phyloP scores from a whole-genome alignment of 495 filamentous ascomycete genomes.

The Glutinoglossum americanum region DNA sequence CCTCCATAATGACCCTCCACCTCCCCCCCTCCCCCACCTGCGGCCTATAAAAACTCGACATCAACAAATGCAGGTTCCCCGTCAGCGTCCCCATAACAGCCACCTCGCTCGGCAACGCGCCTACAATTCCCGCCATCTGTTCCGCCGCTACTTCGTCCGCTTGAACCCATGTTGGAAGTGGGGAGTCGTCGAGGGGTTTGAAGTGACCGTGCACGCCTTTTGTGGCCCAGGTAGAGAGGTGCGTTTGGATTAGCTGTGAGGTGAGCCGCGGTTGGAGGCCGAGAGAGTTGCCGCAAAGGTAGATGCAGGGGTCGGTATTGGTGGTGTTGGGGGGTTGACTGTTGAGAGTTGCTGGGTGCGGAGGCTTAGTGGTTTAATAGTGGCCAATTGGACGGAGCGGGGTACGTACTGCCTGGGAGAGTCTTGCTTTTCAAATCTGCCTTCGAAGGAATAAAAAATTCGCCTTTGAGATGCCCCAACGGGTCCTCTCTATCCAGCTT shows the following conservation, averaged over 20 bases:
- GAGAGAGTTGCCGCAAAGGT: constrained; percentile 92
- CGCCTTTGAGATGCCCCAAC: constrained; percentile 41
- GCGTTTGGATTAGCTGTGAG: constrained; percentile 45
- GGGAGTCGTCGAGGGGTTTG: constrained; percentile 50
- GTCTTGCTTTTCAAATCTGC: constrained; percentile 48
- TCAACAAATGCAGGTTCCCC: constrained; percentile 72
- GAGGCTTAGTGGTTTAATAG: too few species aligned
- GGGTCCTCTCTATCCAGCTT: constrained; percentile 47
- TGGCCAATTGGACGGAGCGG: constrained; percentile 5
- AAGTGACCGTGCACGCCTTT: constrained; percentile 94
- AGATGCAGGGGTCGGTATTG: constrained; percentile 35
- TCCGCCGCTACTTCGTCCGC: constrained; percentile 50
- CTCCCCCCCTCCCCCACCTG: constrained; percentile 39
- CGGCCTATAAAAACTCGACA: constrained; percentile 82
- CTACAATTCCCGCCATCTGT: constrained; percentile 65
- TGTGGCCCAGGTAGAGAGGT: constrained; percentile 70
- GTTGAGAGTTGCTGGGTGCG: constrained; percentile 8
- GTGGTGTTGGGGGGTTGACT: constrained; percentile 6
- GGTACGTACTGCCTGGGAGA: constrained; percentile 22
- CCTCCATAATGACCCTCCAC: constrained; percentile 83
- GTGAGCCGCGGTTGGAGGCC: constrained; percentile 69
- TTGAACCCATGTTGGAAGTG: constrained; percentile 61
- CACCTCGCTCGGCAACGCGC: constrained; percentile 59
- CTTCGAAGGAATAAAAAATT: constrained; percentile 74
- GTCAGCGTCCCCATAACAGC: constrained; percentile 89